Evolutionary conservation across 75 land plant species (phyloP).

Genomic region (Pinus tabuliformis): DNA sequence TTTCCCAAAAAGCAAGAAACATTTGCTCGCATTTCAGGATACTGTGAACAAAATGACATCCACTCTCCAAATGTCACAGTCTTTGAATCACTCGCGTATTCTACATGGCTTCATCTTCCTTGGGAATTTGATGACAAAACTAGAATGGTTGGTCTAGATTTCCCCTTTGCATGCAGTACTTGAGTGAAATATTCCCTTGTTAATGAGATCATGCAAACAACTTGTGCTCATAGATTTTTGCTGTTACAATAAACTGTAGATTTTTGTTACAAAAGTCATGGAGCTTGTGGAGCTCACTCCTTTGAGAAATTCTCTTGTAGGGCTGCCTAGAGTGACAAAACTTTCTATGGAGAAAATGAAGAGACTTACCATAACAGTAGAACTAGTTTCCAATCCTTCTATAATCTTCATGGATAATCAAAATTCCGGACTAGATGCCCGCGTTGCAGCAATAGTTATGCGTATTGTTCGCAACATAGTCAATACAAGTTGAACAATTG

Average conservation of each 20-base stretch:
- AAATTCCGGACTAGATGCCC: constrained; percentile 43
- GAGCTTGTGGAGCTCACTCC: constrained; percentile 31
- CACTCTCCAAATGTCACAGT: constrained; percentile 77
- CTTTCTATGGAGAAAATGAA: constrained; percentile 41
- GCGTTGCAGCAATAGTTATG: constrained; percentile 51
- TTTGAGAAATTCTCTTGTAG: constrained; percentile 26
- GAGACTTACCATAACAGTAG: constrained; percentile 31
- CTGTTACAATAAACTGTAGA: constrained; percentile 12
- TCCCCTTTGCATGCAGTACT: neutral
- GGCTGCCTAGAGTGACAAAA: constrained; percentile 28
- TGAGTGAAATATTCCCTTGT: neutral
- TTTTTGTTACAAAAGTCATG: constrained; percentile 27
- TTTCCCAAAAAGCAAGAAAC: constrained; percentile 73
- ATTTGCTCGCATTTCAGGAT: constrained; percentile 67
- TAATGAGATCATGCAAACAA: neutral
- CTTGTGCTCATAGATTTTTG: neutral
- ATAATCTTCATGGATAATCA: constrained; percentile 49
- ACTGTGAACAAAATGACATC: constrained; percentile 79
- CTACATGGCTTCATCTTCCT: constrained; percentile 66
- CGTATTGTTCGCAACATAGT: constrained; percentile 32
- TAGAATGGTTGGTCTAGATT: constrained; percentile 30
- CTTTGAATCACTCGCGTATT: constrained; percentile 60
- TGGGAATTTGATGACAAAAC: constrained; percentile 24
- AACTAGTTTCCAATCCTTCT: constrained; percentile 34
- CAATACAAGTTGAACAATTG: constrained; percentile 33